These are phyloP conservation scores for Beauveria varroae DNA, from an alignment of 2,329 filamentous ascomycete genomes.

Conservation along the genomic window DNA sequence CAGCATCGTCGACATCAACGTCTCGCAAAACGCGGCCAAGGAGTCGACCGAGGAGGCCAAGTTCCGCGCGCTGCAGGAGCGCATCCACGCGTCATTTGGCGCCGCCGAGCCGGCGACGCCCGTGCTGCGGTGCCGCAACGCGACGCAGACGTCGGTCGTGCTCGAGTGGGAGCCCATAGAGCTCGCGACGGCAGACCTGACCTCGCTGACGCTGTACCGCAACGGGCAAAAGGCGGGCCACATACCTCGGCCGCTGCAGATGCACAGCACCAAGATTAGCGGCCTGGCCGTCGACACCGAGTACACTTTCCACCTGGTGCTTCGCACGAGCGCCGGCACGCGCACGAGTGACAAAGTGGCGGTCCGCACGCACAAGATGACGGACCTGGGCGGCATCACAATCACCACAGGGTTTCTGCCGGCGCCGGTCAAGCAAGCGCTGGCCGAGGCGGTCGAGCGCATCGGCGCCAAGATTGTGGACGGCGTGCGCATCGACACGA, in stretches of 20 bases:
- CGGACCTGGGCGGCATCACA: constrained; percentile 89
- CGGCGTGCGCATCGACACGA: constrained; percentile 89
- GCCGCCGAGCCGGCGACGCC: constrained; percentile 69
- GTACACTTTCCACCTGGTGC: constrained; percentile 87
- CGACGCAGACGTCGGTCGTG: constrained; percentile 95
- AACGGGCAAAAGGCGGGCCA: constrained; percentile 96
- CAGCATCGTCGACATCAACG: constrained; percentile 96
- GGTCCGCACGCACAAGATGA: constrained; percentile 97
- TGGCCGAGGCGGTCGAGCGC: constrained; percentile 69
- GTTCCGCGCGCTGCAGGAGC: constrained; percentile 80
- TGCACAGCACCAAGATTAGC: constrained; percentile 93
- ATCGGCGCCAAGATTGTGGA: constrained; percentile 92
- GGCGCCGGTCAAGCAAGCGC: constrained; percentile 59
- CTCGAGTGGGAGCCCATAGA: constrained; percentile 97
- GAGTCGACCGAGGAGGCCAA: constrained; percentile 66
- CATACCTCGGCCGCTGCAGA: constrained; percentile 79
- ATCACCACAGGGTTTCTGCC: constrained; percentile 81
- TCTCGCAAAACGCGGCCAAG: constrained; percentile 74
- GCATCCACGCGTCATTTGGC: constrained; percentile 82
- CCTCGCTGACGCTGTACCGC: constrained; percentile 83
- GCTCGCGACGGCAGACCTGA: constrained; percentile 83
- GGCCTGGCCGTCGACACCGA: constrained; percentile 94
- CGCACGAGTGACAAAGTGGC: constrained; percentile 75
- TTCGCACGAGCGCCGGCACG: constrained; percentile 85
- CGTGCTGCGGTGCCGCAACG: constrained; percentile 84